Base-by-base conservation (phyloP, 2,329 filamentous ascomycete species). In the Cryphonectria carpinicola region DNA sequence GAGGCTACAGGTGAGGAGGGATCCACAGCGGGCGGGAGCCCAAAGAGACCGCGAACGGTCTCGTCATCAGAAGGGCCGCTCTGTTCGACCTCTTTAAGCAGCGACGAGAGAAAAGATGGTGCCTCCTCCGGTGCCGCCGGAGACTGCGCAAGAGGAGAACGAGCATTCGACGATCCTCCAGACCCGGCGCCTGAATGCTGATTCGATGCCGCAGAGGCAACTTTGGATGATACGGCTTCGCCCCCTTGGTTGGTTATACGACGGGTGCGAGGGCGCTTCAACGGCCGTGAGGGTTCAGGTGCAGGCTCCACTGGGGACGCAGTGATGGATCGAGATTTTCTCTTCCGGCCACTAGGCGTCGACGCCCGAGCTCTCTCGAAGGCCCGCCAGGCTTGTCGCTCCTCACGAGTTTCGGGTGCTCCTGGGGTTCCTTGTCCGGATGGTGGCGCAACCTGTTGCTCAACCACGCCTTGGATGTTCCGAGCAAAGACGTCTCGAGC, bases 11-110 rank as follows among this genome's bases (percentile, higher is more conserved):
- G 78, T 60, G 70, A 80, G 61, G 71, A 78, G 63, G 77, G 79
- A 72, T 80, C 81, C 39, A 77, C 74, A 17, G 72, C 68, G 13
- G 78, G 74, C 66, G 77, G 78, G n/a, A 79, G 77, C 54, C 71
- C 77, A 73, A 84, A 82, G 43, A 85, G 76, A 3, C 76, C 78
- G 32, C 82, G 80, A 32, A 84, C 77, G 37, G 78, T 82, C 68
- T 90, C 88, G 66, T 90, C 89, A 68, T 91, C 88, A 0, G 87
- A 87, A 3, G 83, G 81, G 69, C 86, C 80, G 80, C 85, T 86
- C 80, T 86, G 87, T 73, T 97, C 94, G 1, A 98, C 93, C 80
- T 98, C 95, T 78, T 93, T 94, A 65, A 98, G 83, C 8, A 98
- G 84, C 0, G 94, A 95, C 35, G 94, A 93, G 10, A 98, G 85